Evolutionary conservation across 2,329 filamentous ascomycete genomes (phyloP).

Genomic region (Corynespora cassiicola): DNA sequence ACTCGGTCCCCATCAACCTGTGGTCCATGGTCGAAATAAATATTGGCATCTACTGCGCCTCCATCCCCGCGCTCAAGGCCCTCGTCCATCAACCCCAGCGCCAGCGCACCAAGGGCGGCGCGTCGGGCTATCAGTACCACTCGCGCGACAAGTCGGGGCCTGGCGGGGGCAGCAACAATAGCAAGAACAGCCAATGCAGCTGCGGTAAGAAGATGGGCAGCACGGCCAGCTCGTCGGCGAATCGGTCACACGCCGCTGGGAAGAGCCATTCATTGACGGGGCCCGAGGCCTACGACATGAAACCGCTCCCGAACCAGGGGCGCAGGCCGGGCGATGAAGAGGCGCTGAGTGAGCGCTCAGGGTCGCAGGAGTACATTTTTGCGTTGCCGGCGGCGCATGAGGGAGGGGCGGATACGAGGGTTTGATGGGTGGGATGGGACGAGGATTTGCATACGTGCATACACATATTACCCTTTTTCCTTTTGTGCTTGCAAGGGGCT

Average conservation of each 20-base stretch:
- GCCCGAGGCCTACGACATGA: conserved; percentile 7
- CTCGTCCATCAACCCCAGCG: conserved; percentile 49
- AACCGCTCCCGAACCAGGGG: too few species aligned
- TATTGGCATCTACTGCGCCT: conserved; percentile 84
- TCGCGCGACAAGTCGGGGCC: conserved; percentile 25
- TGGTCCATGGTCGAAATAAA: conserved; percentile 94
- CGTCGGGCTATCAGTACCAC: conserved; percentile 24
- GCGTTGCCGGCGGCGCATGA: too few species aligned
- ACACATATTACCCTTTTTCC: too few species aligned
- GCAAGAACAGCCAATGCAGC: too few species aligned
- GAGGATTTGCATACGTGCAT: too few species aligned
- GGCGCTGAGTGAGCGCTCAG: too few species aligned
- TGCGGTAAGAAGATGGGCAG: neutral
- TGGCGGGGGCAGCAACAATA: too few species aligned
- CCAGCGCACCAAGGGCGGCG: conserved; percentile 14
- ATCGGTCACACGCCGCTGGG: conserved; percentile 4
- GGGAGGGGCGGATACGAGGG: conserved; percentile 3
- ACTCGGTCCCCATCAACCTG: conserved; percentile 84
- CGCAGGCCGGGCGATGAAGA: too few species aligned
- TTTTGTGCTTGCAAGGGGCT: too few species aligned
- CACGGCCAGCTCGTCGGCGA: conserved; percentile 4
- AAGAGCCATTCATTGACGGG: neutral
- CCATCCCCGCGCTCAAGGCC: conserved; percentile 86
- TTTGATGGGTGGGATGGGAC: conserved; percentile 3
- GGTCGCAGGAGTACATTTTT: conserved; percentile 10